Percentiles rank a stretch among this genome's conserved stretches.
phyloP scores from a whole-genome alignment of 352 stramenopile genomes.

The Nothophytophthora sp. region DNA sequence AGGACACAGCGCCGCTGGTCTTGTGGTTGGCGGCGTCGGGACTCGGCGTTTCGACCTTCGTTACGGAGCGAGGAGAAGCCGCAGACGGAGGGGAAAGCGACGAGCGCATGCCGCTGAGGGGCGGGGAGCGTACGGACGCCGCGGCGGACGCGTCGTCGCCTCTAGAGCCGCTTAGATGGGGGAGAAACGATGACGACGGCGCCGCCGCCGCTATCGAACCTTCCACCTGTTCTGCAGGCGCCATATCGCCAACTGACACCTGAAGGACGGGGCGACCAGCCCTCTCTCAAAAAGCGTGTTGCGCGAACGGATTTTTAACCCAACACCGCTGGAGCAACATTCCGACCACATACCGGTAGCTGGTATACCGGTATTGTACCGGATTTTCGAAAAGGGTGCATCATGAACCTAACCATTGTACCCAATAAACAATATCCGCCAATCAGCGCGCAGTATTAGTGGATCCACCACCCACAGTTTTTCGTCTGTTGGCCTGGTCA shows the following conservation, averaged over 20 bases:
- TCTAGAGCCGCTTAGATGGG: slow-evolving; percentile 11
- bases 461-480: slow-evolving; percentile 5
- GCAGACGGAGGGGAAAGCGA: slow-evolving; percentile 19
- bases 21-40: slow-evolving; percentile 7
- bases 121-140: neutral
- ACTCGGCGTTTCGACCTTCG: slow-evolving; percentile 3
- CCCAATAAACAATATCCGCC: no score
- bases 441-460: slow-evolving; percentile 4
- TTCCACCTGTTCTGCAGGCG: slow-evolving; percentile 23
- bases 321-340: slow-evolving; percentile 3
- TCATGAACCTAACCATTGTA: no score
- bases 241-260: slow-evolving; percentile 30
- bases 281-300: slow-evolving; percentile 1
- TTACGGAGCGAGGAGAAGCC: slow-evolving; percentile 11
- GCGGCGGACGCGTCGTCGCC: neutral
- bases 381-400: no score
- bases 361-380: no score
- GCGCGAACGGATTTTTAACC: slow-evolving; percentile 15
- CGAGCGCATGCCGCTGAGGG: neutral
- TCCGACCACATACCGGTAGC: no score
- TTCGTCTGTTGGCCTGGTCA: neutral
- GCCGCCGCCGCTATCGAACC: slow-evolving; percentile 14
- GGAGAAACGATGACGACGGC: slow-evolving; percentile 2
- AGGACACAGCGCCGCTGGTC: slow-evolving; percentile 36
- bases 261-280: neutral